These are phyloP conservation scores for Hyphopichia burtonii DNA, from an alignment of 1,139 yeast species.

Conservation along the genomic window DNA sequence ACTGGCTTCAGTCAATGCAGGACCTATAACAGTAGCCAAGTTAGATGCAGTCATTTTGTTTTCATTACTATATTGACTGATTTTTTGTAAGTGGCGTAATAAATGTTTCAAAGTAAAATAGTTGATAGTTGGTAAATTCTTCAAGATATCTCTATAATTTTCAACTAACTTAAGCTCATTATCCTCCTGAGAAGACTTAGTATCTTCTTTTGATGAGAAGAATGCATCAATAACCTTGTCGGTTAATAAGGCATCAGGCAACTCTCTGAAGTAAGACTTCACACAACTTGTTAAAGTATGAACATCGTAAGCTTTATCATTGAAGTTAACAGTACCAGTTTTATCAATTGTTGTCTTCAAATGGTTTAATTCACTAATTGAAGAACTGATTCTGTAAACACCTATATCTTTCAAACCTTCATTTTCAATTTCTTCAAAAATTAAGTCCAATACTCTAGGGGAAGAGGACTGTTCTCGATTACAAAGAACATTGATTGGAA, in stretches of 20 bases:
- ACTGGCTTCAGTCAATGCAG: slow-evolving; percentile 60
- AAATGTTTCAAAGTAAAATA: slow-evolving; percentile 67
- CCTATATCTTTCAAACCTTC: slow-evolving; percentile 92
- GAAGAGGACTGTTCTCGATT: slow-evolving; percentile 60
- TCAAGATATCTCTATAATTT: slow-evolving; percentile 45
- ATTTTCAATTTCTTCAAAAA: slow-evolving; percentile 73
- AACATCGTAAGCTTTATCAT: slow-evolving; percentile 72
- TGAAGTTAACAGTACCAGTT: slow-evolving; percentile 56
- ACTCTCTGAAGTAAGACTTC: slow-evolving; percentile 79
- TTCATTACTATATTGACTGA: slow-evolving; percentile 55
- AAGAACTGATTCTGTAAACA: slow-evolving; percentile 87
- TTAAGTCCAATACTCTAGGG: slow-evolving; percentile 65
- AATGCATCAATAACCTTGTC: slow-evolving; percentile 49
- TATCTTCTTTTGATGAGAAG: slow-evolving; percentile 37
- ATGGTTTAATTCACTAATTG: slow-evolving; percentile 72
- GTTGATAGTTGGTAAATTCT: slow-evolving; percentile 60
- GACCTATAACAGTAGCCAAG: slow-evolving; percentile 73
- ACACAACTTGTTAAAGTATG: slow-evolving; percentile 90
- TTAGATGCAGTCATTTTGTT: slow-evolving; percentile 82
- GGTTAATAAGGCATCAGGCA: slow-evolving; percentile 84
- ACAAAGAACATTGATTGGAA: slow-evolving; percentile 76
- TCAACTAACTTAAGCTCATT: slow-evolving; percentile 19
- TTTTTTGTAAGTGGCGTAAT: slow-evolving; percentile 64
- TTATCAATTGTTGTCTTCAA: slow-evolving; percentile 74
- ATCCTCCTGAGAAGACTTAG: slow-evolving; percentile 11